Conservation (phyloP, 331 rosid genomes). For the Malus hybrid region DNA sequence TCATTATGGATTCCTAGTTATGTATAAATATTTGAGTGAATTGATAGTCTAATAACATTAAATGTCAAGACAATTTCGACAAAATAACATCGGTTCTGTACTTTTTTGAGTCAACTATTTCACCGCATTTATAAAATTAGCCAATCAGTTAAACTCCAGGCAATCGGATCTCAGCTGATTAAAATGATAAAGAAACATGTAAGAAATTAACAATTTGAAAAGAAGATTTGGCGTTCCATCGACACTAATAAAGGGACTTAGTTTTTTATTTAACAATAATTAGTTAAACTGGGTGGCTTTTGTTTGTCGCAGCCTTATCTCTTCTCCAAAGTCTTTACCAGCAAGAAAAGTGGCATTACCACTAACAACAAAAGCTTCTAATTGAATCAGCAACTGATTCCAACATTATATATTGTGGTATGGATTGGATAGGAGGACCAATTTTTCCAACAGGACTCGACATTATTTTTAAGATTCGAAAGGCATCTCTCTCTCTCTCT, state of each 20-base stretch:
- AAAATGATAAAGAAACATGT: not conserved
- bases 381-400: not conserved
- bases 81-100: too few species aligned
- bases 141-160: not conserved
- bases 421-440: not conserved
- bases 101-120: not conserved
- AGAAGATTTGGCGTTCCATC: not conserved
- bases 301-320: conserved; percentile 11
- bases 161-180: not conserved
- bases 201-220: not conserved
- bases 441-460: not conserved
- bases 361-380: not conserved
- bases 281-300: not conserved
- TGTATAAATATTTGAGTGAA: not conserved
- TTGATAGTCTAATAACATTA: not conserved
- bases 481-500: not conserved
- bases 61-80: too few species aligned
- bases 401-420: not conserved
- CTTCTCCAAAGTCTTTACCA: not conserved
- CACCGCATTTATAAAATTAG: not conserved
- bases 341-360: conserved; percentile 1
- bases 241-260: not conserved
- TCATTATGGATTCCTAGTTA: too few species aligned
- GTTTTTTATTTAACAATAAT: not conserved
- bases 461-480: not conserved